Conservation (phyloP, 202 grass and related monocot species). For the Panicum hallii region DNA sequence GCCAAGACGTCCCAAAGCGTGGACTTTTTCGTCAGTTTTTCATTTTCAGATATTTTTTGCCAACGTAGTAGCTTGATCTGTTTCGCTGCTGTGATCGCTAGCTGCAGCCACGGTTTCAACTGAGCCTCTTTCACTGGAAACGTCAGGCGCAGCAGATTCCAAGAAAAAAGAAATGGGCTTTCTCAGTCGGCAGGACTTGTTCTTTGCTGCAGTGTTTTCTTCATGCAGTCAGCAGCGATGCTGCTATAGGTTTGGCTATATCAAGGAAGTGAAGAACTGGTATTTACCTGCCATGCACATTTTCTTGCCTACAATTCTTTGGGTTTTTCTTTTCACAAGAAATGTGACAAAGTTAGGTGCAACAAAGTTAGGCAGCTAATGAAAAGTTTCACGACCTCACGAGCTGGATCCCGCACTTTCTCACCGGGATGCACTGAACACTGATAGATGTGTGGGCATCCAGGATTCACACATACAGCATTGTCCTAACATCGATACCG, state of each 20-base stretch:
- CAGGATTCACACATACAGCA: not conserved
- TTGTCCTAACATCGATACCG: not conserved
- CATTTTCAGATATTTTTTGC: not conserved
- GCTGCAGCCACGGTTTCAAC: not conserved
- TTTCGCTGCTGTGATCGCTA: not conserved
- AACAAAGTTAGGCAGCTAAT: not conserved
- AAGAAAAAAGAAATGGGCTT: not conserved
- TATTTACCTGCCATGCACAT: not conserved
- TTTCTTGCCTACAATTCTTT: not conserved
- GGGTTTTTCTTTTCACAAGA: not conserved
- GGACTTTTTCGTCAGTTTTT: not conserved
- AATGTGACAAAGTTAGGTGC: not conserved
- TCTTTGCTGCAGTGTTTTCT: not conserved
- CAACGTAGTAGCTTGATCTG: not conserved
- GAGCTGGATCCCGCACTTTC: not conserved
- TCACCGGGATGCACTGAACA: not conserved
- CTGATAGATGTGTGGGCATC: not conserved
- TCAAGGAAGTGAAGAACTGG: not conserved
- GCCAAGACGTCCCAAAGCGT: not conserved
- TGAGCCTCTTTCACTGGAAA: not conserved
- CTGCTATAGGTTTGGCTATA: not conserved
- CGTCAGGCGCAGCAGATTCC: not conserved
- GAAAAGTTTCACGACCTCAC: not conserved
- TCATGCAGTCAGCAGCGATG: not conserved
- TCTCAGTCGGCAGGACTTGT: not conserved